Evolutionary conservation across 371 early-diverging fungal species (phyloP), one percentile per base, ranked within the genome.

Genomic region (Entomophthora muscae): DNA sequence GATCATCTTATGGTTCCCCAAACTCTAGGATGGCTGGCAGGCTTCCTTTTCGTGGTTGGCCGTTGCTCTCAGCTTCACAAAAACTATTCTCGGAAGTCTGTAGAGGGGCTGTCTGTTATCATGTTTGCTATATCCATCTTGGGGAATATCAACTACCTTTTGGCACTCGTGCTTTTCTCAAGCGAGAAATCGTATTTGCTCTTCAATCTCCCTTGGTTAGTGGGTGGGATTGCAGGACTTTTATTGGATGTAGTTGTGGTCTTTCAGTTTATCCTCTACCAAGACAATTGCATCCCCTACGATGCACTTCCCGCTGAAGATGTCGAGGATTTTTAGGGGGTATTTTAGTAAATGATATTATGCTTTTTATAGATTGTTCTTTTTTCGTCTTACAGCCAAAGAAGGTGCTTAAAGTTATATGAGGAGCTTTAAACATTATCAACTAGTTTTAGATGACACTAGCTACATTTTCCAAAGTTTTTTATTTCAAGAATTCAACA

Each of bases 1-100:
- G 42, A 42, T 42, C 42, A 42, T 42, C 42, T 42, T 5, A 5
- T 42, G 42, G 42, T 42, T 12, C 28, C 22, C n/a, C 56, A 55
- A 55, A 55, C 56, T 13, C 42, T 61, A 22, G 61, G 61, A 12
- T 62, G 62, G 62, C 2, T 52, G 7, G 42, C 52, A 2, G 67
- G 69, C 7, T 12, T 68, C 32, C 61, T 71, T 1, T 71, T 68
- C 66, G 78, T 70, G 29, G 73, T 32, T 74, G n/a, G 84, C 13
- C 81, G 90, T 63, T 71, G 89, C 32, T 89, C 92, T 1, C 92
- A 91, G 66, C 83, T 91, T 65, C 76, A 83, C 70, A 82, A 84
- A 69, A 88, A 86, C 66, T 81, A 78, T 72, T 67, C 75, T 53
- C 78, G 79, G 58, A 76, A 83, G 68, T 83, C 86, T 21, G 79